These are phyloP conservation scores for Trapa bicornis DNA, from an alignment of 345 rosid genomes.

Conservation along the genomic window DNA sequence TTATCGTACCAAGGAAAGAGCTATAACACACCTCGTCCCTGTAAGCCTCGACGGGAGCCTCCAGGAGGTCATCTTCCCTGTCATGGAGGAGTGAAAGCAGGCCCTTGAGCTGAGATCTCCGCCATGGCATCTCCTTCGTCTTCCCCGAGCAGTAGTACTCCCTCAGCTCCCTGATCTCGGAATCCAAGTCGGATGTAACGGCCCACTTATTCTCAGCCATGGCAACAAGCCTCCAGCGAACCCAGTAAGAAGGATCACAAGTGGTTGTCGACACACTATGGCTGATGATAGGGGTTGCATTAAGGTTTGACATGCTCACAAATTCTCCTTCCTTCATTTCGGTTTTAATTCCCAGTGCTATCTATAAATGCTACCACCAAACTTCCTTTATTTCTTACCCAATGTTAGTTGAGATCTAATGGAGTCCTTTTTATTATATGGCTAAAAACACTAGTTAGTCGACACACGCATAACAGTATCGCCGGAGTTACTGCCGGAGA, in stretches of 20 bases:
- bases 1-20: background rate
- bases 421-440: too few species aligned
- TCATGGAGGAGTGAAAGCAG: slow-evolving; percentile 28
- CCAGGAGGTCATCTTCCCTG: slow-evolving; percentile 22
- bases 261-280: too few species aligned
- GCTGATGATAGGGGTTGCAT: too few species aligned
- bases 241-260: too few species aligned
- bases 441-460: too few species aligned
- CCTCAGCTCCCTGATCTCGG: slow-evolving; percentile 21
- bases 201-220: background rate
- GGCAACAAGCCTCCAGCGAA: background rate
- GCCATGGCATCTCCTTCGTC: slow-evolving; percentile 38
- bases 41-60: slow-evolving; percentile 38
- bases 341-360: background rate
- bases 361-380: background rate
- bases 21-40: slow-evolving; percentile 40
- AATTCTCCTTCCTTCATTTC: background rate
- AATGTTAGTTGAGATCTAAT: background rate
- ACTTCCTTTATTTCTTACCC: background rate
- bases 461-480: too few species aligned
- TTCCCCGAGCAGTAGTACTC: slow-evolving; percentile 31
- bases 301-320: too few species aligned
- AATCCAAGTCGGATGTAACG: slow-evolving; percentile 10
- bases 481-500: too few species aligned
- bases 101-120: slow-evolving; percentile 41